These are phyloP conservation scores for Penicillium lagena DNA, from an alignment of 495 filamentous ascomycete species.

Conservation along the genomic window DNA sequence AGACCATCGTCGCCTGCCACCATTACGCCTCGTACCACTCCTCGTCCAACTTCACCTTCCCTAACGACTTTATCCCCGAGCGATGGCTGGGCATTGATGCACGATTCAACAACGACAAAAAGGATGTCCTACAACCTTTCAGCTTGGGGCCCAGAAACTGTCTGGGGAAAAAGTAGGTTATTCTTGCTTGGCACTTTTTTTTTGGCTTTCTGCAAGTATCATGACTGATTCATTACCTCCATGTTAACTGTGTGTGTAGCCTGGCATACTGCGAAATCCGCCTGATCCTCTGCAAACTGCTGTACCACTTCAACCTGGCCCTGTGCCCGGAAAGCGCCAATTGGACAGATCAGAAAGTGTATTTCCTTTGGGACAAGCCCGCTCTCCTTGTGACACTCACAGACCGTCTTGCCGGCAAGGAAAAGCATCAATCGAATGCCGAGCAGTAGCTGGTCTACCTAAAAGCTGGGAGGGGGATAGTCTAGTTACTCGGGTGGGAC, in stretches of 20 bases:
- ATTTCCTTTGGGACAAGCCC: slow-evolving; percentile 40
- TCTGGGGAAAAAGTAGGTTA: slow-evolving; percentile 34
- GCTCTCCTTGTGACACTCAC: slow-evolving; percentile 21
- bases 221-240: not conserved
- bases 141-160: slow-evolving; percentile 34
- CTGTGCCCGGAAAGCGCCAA: slow-evolving; percentile 21
- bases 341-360: slow-evolving; percentile 37
- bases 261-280: slow-evolving; percentile 53
- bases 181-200: not conserved
- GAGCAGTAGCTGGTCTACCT: not conserved
- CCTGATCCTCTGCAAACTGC: slow-evolving; percentile 42
- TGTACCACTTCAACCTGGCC: slow-evolving; percentile 48
- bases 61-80: slow-evolving; percentile 35
- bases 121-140: slow-evolving; percentile 36
- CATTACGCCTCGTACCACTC: slow-evolving; percentile 34
- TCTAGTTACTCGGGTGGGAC: not conserved
- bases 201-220: not conserved
- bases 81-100: slow-evolving; percentile 34
- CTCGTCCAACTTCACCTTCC: slow-evolving; percentile 25
- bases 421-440: not conserved
- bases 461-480: not conserved
- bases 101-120: slow-evolving; percentile 24
- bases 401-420: not conserved
- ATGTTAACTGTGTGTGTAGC: slow-evolving; percentile 8
- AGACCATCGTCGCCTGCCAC: slow-evolving; percentile 27